Evolutionary conservation across 768 basidiomycete species (phyloP).

Genomic region (Leccinellum albellum): DNA sequence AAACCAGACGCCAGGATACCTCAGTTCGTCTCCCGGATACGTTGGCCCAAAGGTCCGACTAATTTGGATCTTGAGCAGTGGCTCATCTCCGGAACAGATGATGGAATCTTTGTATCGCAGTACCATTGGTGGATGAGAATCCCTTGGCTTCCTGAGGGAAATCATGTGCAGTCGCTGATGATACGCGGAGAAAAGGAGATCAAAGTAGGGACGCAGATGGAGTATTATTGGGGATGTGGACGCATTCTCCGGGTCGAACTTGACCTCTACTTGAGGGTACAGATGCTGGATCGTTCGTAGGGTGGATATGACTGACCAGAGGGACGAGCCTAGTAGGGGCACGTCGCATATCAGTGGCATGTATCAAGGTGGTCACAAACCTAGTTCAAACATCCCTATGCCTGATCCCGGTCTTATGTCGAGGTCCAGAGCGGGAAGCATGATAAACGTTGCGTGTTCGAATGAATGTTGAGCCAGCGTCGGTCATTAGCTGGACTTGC

Average conservation of each 20-base stretch:
- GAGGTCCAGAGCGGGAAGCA: conserved; percentile 69
- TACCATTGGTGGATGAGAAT: conserved; percentile 61
- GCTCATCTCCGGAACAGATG: conserved; percentile 58
- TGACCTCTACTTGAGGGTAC: conserved; percentile 81
- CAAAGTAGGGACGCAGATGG: conserved; percentile 76
- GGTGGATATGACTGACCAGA: conserved; percentile 73
- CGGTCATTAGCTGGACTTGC: not conserved
- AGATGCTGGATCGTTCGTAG: conserved; percentile 61
- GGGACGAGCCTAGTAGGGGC: conserved; percentile 53
- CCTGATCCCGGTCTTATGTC: conserved; percentile 75
- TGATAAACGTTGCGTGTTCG: conserved; percentile 21
- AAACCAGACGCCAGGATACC: conserved; percentile 82
- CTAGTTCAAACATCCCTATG: conserved; percentile 75
- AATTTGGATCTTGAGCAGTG: conserved; percentile 61
- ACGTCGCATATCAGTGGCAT: not conserved
- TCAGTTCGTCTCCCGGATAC: conserved; percentile 71
- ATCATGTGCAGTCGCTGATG: conserved; percentile 80
- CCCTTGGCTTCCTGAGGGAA: conserved; percentile 62
- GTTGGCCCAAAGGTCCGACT: conserved; percentile 79
- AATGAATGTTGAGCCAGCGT: not conserved
- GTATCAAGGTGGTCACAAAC: conserved; percentile 31
- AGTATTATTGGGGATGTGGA: conserved; percentile 71
- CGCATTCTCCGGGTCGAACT: conserved; percentile 72
- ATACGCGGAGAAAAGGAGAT: conserved; percentile 79
- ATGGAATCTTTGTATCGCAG: conserved; percentile 64